These are phyloP conservation scores for Candida maltosa DNA, from an alignment of 805 yeast species.

Conservation along the genomic window DNA sequence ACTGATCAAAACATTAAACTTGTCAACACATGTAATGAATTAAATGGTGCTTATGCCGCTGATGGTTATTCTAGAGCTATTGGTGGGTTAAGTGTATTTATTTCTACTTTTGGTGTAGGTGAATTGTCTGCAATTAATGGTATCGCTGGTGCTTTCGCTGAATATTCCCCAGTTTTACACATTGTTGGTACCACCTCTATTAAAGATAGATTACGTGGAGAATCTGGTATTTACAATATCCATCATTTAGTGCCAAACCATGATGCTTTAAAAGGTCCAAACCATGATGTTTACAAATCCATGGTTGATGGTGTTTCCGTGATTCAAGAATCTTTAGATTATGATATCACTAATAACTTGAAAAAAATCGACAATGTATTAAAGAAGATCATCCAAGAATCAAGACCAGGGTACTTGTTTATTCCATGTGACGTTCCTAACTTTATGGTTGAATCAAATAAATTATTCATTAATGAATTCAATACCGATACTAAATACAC, in stretches of 20 bases:
- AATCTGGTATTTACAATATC: constrained; percentile 18
- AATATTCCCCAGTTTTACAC: constrained; percentile 74
- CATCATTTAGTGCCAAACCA: constrained; percentile 63
- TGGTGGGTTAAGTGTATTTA: constrained; percentile 56
- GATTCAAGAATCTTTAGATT: constrained; percentile 35
- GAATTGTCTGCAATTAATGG: constrained; percentile 85
- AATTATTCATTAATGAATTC: constrained; percentile 16
- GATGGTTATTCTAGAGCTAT: constrained; percentile 78
- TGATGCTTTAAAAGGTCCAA: constrained; percentile 49
- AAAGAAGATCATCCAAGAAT: constrained; percentile 46
- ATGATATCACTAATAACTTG: constrained; percentile 35
- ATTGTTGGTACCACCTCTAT: constrained; percentile 66
- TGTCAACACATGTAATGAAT: constrained; percentile 85
- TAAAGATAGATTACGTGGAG: constrained; percentile 20
- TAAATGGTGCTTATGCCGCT: constrained; percentile 85
- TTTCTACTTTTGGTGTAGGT: constrained; percentile 86
- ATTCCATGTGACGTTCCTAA: constrained; percentile 71
- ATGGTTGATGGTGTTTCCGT: constrained; percentile 61
- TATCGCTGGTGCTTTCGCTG: constrained; percentile 78
- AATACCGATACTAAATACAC: constrained; percentile 7
- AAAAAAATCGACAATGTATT: constrained; percentile 69
- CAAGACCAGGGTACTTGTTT: constrained; percentile 80
- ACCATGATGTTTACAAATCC: constrained; percentile 64
- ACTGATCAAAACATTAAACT: constrained; percentile 49
- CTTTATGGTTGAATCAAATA: constrained; percentile 17